A percentile compares a stretch with the other conserved stretches of the same genome.
Conservation (phyloP, 2,329 filamentous ascomycete genomes). For the Fusarium sterilihyphosum region DNA sequence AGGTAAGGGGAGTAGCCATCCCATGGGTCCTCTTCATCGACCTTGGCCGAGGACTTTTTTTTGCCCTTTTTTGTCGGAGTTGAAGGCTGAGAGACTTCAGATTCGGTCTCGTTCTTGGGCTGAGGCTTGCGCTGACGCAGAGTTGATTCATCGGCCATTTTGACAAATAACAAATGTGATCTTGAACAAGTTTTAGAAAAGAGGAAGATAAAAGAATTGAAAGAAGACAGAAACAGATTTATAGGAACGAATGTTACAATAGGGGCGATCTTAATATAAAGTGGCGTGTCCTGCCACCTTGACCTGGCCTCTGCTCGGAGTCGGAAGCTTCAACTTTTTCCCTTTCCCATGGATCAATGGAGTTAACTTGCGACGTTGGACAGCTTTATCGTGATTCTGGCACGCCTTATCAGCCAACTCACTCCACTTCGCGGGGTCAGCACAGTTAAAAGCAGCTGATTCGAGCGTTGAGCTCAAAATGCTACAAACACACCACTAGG, state of each 20-base stretch:
- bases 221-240: conserved; percentile 3
- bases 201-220: not conserved
- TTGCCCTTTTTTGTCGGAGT: conserved; percentile 39
- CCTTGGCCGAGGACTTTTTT: conserved; percentile 31
- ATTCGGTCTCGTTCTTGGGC: conserved; percentile 30
- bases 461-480: not conserved
- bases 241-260: conserved; percentile 7
- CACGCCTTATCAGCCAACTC: conserved; percentile 27
- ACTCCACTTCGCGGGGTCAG: conserved; percentile 39
- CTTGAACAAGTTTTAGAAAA: not conserved
- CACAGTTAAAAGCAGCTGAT: conserved; percentile 20
- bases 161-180: conserved; percentile 4
- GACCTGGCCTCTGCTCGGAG: conserved; percentile 23
- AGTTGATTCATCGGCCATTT: conserved; percentile 52
- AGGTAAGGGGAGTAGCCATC: conserved; percentile 66
- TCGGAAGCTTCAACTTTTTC: conserved; percentile 27
- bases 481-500: conserved; percentile 29
- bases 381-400: conserved; percentile 37
- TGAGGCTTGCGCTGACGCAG: conserved; percentile 58
- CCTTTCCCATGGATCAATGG: conserved; percentile 17
- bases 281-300: conserved; percentile 34
- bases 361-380: conserved; percentile 28
- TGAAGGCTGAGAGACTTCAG: conserved; percentile 38
- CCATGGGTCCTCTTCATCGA: conserved; percentile 55
- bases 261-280: conserved; percentile 22